Percentiles rank a stretch among this genome's conserved stretches.
Evolutionary conservation across 2,329 filamentous ascomycete species (phyloP).

Genomic region (Botrytis squamosa): DNA sequence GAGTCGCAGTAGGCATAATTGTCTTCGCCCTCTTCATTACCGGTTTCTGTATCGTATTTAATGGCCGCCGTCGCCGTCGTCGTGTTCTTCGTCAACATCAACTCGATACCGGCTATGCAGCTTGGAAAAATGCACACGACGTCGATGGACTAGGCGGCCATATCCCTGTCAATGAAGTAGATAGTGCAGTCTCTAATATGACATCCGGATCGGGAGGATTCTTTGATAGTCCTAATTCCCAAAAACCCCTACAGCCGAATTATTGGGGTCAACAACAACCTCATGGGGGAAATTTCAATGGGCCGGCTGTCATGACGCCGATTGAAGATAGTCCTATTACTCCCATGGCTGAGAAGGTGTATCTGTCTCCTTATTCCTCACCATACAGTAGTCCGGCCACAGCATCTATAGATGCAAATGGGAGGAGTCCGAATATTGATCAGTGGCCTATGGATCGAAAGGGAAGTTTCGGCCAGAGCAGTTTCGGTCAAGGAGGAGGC

Average conservation of each 20-base stretch:
- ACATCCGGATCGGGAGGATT: slow-evolving; percentile 40
- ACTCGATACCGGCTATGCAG: slow-evolving; percentile 30
- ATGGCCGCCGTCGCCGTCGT: slow-evolving; percentile 55
- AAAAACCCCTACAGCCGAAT: slow-evolving; percentile 48
- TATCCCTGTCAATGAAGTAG: slow-evolving; percentile 7
- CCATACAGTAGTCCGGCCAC: slow-evolving; percentile 57
- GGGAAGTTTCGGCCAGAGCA: slow-evolving; percentile 25
- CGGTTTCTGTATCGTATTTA: slow-evolving; percentile 56
- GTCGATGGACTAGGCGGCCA: slow-evolving; percentile 19
- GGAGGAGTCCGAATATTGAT: slow-evolving; percentile 19
- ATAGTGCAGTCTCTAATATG: slow-evolving; percentile 33
- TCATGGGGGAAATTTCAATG: slow-evolving; percentile 40
- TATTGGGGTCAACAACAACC: slow-evolving; percentile 44
- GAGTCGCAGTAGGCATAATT: slow-evolving; percentile 54
- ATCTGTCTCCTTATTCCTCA: slow-evolving; percentile 60
- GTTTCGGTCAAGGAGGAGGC: slow-evolving; percentile 20
- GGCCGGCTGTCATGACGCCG: slow-evolving; percentile 8
- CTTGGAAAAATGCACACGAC: slow-evolving; percentile 29
- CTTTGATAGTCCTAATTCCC: slow-evolving; percentile 53
- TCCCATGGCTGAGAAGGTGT: slow-evolving; percentile 45
- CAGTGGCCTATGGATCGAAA: slow-evolving; percentile 32
- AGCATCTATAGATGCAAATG: slow-evolving; percentile 25
- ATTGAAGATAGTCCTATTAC: slow-evolving; percentile 29
- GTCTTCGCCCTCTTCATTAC: slow-evolving; percentile 47
- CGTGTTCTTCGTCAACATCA: slow-evolving; percentile 49